These are phyloP conservation scores for Aphanomyces invadans DNA, from an alignment of 352 stramenopile species.

Conservation along the genomic window DNA sequence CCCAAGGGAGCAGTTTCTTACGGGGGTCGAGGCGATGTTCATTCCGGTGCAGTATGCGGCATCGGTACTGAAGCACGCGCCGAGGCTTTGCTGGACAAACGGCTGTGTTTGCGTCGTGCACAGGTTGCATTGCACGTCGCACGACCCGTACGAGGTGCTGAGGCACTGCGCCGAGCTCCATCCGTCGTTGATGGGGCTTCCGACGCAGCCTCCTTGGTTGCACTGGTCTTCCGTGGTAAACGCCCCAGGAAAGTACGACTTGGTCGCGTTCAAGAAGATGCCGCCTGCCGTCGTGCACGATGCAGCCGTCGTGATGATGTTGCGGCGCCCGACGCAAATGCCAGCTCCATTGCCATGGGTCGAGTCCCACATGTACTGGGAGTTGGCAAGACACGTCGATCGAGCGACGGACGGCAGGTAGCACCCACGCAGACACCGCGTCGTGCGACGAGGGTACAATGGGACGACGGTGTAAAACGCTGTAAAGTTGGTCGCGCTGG, in stretches of 20 bases:
- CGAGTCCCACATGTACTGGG: constrained; percentile 5
- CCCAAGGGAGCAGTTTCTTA: background rate
- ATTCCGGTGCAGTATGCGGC: background rate
- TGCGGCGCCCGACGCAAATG: constrained; percentile 10
- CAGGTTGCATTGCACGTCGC: background rate
- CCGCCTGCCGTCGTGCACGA: background rate
- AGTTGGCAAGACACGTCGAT: background rate
- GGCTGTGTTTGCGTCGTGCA: background rate
- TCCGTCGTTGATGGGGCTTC: background rate
- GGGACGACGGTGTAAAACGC: constrained; percentile 1
- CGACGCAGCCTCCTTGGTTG: background rate
- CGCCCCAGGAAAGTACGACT: constrained; percentile 8
- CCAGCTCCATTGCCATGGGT: constrained; percentile 1
- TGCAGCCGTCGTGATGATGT: background rate
- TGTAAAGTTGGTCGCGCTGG: background rate
- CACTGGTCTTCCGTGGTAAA: constrained; percentile 8
- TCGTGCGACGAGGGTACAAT: background rate
- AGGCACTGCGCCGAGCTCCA: constrained; percentile 5
- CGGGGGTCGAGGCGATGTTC: background rate
- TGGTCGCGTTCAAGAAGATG: background rate
- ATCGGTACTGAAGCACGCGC: background rate
- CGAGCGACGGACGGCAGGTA: background rate
- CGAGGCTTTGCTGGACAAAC: background rate
- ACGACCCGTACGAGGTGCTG: background rate
- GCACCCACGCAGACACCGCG: background rate